A percentile compares a stretch with the other conserved stretches of the same genome.
Conservation (phyloP, 768 basidiomycete species). For the Leccinum pellstonianum region DNA sequence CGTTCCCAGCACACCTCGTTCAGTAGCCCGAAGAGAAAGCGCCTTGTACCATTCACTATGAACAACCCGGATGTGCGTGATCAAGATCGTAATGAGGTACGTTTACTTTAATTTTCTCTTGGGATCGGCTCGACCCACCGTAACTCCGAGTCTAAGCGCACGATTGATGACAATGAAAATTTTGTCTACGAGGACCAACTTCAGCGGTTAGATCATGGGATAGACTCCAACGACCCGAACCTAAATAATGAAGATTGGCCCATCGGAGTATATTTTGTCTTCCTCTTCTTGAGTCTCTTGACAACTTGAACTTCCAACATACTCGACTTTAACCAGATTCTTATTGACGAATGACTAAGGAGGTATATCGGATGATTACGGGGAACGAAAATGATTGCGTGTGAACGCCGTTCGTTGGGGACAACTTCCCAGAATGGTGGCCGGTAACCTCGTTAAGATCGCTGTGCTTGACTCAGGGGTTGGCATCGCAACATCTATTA, state of each 20-base stretch:
- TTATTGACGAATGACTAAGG: too few species aligned
- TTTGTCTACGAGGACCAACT: conserved; percentile 2
- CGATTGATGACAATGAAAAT: background rate
- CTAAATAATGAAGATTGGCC: background rate
- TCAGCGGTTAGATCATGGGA: conserved; percentile 1
- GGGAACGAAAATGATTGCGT: background rate
- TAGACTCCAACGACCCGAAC: conserved; percentile 1
- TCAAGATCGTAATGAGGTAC: background rate
- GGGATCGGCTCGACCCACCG: background rate
- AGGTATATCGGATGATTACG: background rate
- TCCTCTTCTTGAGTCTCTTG: too few species aligned
- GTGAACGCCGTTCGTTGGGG: background rate
- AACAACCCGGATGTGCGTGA: background rate
- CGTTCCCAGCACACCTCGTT: background rate
- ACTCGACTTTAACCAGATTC: too few species aligned
- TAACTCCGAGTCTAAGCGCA: conserved; percentile 1
- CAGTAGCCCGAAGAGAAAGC: background rate
- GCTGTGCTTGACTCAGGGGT: background rate
- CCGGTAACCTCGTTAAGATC: background rate
- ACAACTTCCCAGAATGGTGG: background rate
- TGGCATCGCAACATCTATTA: background rate
- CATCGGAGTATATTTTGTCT: background rate
- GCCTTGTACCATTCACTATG: too few species aligned
- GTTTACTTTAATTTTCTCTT: background rate
- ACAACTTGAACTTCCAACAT: too few species aligned